phyloP scores from a whole-genome alignment of 352 stramenopile species.

The Phytophthora niederhauseri region DNA sequence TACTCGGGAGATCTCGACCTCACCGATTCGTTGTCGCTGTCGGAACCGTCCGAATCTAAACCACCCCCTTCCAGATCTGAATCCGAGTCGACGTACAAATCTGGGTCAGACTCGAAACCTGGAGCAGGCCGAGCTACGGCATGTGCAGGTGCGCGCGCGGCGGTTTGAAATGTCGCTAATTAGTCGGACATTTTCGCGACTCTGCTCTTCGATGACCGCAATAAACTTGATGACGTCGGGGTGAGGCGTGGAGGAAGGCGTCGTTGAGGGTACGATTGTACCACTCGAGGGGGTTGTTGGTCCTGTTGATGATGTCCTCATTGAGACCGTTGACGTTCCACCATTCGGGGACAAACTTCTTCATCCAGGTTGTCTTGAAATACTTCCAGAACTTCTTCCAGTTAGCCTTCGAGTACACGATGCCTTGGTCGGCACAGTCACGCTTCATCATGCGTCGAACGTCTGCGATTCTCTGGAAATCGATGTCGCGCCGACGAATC shows the following conservation, averaged over 20 bases:
- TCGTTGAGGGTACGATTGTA: neutral
- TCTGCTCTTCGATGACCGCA: slow-evolving; percentile 8
- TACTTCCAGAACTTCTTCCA: neutral
- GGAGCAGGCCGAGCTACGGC: neutral
- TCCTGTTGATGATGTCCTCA: neutral
- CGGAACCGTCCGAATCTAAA: neutral
- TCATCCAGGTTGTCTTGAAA: slow-evolving; percentile 14
- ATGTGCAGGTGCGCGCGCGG: neutral
- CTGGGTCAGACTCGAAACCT: slow-evolving; percentile 1
- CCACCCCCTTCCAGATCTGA: neutral
- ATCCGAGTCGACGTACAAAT: neutral
- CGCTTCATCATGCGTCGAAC: neutral
- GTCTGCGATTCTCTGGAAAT: neutral
- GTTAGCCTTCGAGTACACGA: neutral
- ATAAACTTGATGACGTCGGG: slow-evolving; percentile 5
- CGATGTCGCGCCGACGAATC: neutral
- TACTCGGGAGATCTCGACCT: neutral
- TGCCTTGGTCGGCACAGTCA: neutral
- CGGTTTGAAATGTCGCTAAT: slow-evolving; percentile 15
- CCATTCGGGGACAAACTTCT: neutral
- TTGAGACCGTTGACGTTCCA: neutral
- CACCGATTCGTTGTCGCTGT: neutral
- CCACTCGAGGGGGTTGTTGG: neutral
- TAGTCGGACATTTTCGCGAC: slow-evolving; percentile 4
- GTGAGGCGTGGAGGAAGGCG: neutral